These are phyloP conservation scores for Xylaria curta DNA, from an alignment of 495 filamentous ascomycete genomes.

Conservation along the genomic window DNA sequence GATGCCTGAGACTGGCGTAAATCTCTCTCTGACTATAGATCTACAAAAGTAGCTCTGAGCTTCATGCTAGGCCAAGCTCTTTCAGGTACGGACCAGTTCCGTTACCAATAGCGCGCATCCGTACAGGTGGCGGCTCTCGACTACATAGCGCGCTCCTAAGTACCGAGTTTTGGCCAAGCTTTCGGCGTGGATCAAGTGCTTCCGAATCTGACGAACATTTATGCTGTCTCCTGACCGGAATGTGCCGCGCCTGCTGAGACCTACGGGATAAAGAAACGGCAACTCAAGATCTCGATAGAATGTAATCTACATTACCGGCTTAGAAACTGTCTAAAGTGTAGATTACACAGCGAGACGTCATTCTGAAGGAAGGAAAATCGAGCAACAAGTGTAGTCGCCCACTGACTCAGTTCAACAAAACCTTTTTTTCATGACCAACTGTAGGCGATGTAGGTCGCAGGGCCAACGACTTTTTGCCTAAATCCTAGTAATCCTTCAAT, in stretches of 20 bases:
- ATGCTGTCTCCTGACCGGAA: constrained; percentile 16
- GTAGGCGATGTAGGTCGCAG: constrained; percentile 14
- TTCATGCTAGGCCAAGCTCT: constrained; percentile 4
- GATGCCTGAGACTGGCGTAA: background rate
- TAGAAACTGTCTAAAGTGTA: background rate
- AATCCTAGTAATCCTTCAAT: constrained; percentile 19
- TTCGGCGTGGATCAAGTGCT: constrained; percentile 21
- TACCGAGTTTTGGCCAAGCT: constrained; percentile 20
- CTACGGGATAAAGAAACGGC: constrained; percentile 7
- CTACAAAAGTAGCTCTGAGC: background rate
- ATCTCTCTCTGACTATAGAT: background rate
- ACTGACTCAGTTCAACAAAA: background rate
- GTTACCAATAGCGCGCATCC: constrained; percentile 6
- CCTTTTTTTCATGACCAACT: background rate
- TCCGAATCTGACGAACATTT: constrained; percentile 14
- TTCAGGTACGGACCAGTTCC: constrained; percentile 15
- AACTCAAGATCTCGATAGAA: constrained; percentile 2
- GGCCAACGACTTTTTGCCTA: constrained; percentile 10
- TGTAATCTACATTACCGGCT: background rate
- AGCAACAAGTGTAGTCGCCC: background rate
- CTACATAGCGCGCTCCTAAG: constrained; percentile 19
- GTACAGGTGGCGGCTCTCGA: background rate
- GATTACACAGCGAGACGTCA: background rate
- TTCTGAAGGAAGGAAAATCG: background rate
- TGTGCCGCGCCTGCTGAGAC: constrained; percentile 13